Percentiles rank a stretch among this genome's conserved stretches.
These are phyloP conservation scores for Chloranthus sessilifolius DNA, from an alignment of 164 flowering plant genomes.

Conservation along the genomic window DNA sequence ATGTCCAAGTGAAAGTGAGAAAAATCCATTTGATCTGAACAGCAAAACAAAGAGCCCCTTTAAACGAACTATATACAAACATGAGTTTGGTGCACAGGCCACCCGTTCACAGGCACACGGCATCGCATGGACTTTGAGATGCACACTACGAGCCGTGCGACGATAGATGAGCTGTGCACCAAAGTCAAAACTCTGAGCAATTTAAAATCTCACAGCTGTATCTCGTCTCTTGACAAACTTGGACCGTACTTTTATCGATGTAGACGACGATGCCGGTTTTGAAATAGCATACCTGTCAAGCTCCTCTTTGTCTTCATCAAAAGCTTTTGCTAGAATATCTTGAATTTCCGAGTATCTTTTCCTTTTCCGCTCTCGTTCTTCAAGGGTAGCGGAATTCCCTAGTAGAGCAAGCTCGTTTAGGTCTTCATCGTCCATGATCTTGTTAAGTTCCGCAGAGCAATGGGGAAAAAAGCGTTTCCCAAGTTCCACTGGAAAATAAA, in stretches of 20 bases:
- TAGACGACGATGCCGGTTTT: constrained; percentile 35
- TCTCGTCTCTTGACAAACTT: background rate
- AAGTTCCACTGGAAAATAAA: constrained; percentile 52
- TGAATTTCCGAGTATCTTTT: constrained; percentile 61
- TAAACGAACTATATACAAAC: no score
- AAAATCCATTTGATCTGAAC: no score
- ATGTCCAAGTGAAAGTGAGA: no score
- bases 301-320: constrained; percentile 63
- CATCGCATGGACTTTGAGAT: no score
- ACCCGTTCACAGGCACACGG: no score
- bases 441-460: constrained; percentile 67
- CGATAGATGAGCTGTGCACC: no score
- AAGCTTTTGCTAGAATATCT: constrained; percentile 52
- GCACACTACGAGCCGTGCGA: no score
- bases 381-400: constrained; percentile 29
- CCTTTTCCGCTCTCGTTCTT: constrained; percentile 46
- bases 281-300: constrained; percentile 32
- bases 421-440: constrained; percentile 73
- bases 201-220: no score
- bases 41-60: no score
- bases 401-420: constrained; percentile 41
- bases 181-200: no score
- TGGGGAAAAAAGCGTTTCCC: constrained; percentile 86
- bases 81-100: no score
- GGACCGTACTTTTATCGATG: constrained; percentile 7